Evolutionary conservation across 257 asterid genomes (phyloP).

Genomic region (Ilex aquifolium): DNA sequence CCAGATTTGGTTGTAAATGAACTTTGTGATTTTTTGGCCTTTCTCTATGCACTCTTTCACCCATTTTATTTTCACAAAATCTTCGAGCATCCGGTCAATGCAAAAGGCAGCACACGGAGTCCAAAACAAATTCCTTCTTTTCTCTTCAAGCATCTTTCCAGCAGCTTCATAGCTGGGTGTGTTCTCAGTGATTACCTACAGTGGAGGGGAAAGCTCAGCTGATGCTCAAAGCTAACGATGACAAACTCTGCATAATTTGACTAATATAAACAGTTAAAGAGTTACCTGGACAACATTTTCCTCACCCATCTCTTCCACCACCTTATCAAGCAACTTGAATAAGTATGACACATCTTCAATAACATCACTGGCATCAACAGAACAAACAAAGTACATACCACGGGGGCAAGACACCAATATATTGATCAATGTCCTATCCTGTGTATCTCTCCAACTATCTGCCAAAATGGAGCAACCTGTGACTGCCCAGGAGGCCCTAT

Average conservation of each 20-base stretch:
- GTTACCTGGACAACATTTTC: conserved; percentile 85
- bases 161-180: conserved; percentile 81
- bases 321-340: conserved; percentile 76
- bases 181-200: conserved; percentile 75
- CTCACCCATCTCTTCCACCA: conserved; percentile 90
- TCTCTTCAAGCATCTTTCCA: conserved; percentile 93
- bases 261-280: conserved; percentile 9
- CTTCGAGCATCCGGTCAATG: conserved; percentile 67
- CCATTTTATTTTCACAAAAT: conserved; percentile 55
- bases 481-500: conserved; percentile 81
- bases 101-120: conserved; percentile 83
- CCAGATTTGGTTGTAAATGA: conserved; percentile 71
- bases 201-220: not conserved
- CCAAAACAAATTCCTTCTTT: conserved; percentile 71
- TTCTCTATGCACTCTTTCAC: conserved; percentile 73
- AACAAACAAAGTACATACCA: conserved; percentile 77
- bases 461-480: conserved; percentile 90
- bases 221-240: not conserved
- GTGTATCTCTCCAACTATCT: conserved; percentile 74
- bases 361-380: conserved; percentile 70
- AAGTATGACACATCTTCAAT: conserved; percentile 58
- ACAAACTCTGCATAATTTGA: conserved; percentile 8
- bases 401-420: conserved; percentile 85
- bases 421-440: conserved; percentile 59
- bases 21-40: conserved; percentile 72